Evolutionary conservation across 1,284 basidiomycete species (phyloP), one percentile per base, ranked within the genome.

Genomic region (Leccinum solheimii): DNA sequence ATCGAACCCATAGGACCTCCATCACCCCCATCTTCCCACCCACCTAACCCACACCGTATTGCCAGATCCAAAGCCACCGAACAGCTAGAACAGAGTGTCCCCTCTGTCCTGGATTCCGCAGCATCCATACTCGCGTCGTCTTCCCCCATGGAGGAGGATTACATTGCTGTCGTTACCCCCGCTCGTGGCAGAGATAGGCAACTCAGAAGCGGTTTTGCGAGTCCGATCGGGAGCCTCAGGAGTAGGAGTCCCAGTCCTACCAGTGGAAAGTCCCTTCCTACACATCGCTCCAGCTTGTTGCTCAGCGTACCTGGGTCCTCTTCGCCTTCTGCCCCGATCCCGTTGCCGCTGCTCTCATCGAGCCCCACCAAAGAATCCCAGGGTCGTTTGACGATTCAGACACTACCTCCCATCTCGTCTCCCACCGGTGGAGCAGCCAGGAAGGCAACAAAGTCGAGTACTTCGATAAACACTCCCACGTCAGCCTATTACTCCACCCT

Each of bases 101-200:
- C 90, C 4, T 86, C 87, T 9, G 90, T 92, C 2, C 81, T 92
- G 27, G 88, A 91, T 65, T 84, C 82, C 58, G 90, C 90, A 0
- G 89, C 89, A 0, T 81, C 83, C 14, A 80, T 90, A 45, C 83
- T 92, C 32, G 74, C 85, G 1, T 78, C 79, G 5, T 72, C 83
- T 45, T 70, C 72, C 48, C 62, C 72, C 57, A 77, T 75, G 65
- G 78, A 66, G 68, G 76, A 79, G 55, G 84, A 86, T 62, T 75
- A 83, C 14, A 79, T 88, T 23, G 75, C 86, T 2, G 83, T 90
- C 43, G 77, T 87, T 48, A 80, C 86, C 0, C 87, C 87, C 9
- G 81, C 76, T 9, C 74, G 78, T 49, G 69, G 75, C 43, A 69
- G 68, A 53, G 67, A 74, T 40, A 62, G 66, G 48, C 60, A 61